Base-by-base conservation (phyloP, 2,329 filamentous ascomycete species). In the Diaporthe australafricana region DNA sequence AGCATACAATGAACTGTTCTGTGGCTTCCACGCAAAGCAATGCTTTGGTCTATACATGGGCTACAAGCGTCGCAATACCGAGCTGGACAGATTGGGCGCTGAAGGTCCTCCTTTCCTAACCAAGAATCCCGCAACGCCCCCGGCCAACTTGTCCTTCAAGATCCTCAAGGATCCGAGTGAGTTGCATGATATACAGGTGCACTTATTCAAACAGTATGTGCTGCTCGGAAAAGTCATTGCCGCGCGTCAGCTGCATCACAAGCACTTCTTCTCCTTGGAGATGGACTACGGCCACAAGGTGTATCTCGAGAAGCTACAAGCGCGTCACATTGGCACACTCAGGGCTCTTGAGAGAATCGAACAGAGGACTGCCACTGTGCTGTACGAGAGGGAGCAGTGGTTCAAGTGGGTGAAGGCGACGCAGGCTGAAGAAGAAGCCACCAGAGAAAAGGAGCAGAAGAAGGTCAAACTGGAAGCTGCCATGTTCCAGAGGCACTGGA, bases 381-480 rank as follows among this genome's bases (percentile, higher is more conserved):
- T 86, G 55, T 86, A 85, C 74, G 77, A 82, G 70, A 80, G 83
- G 71, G 81, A 85, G 75, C 83, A 85, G 72, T 87, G 86, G 85
- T 86, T 82, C 74, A 77, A 79, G n/a, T 87, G 85, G 85, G 80
- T 86, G 7, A 79, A 81, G 17, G 74, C 83, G 69, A 81, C 80
- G 42, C 84, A 87, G 74, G 79, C 83, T 20, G 79, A 83, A 35
- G 84, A 87, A 76, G 85, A 87, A 68, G 76, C 77, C 30, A 80
- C 76, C 5, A 82, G 83, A 35, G 84, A 87, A 55, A 85, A 83
- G 55, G 86, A 87, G 75, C 83, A 83, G 56, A 85, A 83, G 77
- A 87, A 86, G 74, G 79, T 86, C 66, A 86, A 86, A 75, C 79
- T 82, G 45, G 85, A 87, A 74, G 83, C 84, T 3, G 81, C 83